Evolutionary conservation across 2,329 filamentous ascomycete species (phyloP).

Genomic region (Sodiomyces alkalinus): DNA sequence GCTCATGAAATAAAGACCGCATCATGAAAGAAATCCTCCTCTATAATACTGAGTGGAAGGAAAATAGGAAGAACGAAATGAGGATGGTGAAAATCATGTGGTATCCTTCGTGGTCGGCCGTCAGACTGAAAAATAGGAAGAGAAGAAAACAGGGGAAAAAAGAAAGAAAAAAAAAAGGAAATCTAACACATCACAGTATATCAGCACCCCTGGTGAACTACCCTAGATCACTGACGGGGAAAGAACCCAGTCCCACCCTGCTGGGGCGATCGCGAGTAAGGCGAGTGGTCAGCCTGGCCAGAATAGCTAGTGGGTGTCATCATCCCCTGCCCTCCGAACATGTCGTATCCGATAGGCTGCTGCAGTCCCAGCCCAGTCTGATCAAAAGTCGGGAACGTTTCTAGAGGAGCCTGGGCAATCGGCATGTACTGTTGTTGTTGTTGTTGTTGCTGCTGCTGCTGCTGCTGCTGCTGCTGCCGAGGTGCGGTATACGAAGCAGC

Average conservation of each 20-base stretch:
- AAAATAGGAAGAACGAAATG: too few relatives aligned
- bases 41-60: too few relatives aligned
- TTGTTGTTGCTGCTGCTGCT: too few relatives aligned
- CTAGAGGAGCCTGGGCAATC: constrained; percentile 15
- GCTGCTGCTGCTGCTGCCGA: too few relatives aligned
- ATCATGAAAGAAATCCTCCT: too few relatives aligned
- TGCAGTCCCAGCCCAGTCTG: constrained; percentile 23
- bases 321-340: constrained; percentile 10
- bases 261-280: constrained; percentile 25
- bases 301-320: neutral
- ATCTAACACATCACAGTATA: too few relatives aligned
- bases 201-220: too few relatives aligned
- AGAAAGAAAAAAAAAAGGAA: neutral
- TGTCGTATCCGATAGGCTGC: constrained; percentile 2
- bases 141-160: neutral
- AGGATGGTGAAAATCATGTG: too few relatives aligned
- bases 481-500: too few relatives aligned
- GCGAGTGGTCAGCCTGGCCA: constrained; percentile 26
- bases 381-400: constrained; percentile 19
- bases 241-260: constrained; percentile 21
- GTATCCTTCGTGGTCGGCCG: too few relatives aligned
- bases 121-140: too few relatives aligned
- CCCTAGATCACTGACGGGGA: constrained; percentile 6
- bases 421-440: constrained; percentile 15
- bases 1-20: too few relatives aligned